Conservation (phyloP, 306 rosid species). For the Citrullus amarus region DNA sequence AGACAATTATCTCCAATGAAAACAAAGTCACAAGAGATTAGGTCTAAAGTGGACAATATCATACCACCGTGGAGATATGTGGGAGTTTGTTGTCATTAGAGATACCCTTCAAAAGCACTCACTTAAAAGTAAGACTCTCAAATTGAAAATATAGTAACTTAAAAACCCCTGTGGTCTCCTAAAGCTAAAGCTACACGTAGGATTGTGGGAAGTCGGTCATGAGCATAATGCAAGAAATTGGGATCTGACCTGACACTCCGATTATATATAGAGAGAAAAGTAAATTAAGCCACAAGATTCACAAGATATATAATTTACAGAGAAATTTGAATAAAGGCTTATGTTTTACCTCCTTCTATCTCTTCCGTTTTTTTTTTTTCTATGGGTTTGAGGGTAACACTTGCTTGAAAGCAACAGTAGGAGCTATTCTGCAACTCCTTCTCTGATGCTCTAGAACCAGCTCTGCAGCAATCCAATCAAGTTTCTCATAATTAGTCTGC, state of each 20-base stretch:
- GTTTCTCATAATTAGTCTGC: slow-evolving; percentile 74
- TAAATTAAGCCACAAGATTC: background rate
- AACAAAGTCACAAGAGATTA: no score
- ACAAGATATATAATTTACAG: background rate
- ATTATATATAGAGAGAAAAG: background rate
- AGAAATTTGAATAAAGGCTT: background rate
- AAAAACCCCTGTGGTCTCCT: background rate
- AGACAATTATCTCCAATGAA: no score
- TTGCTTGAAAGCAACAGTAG: slow-evolving; percentile 99
- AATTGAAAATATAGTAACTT: background rate
- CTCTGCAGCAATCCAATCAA: slow-evolving; percentile 96
- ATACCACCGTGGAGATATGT: no score
- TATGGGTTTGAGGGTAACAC: slow-evolving; percentile 49
- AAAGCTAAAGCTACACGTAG: background rate
- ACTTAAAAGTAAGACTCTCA: background rate
- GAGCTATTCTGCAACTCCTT: slow-evolving; percentile 99
- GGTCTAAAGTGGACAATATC: no score
- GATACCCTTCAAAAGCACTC: background rate
- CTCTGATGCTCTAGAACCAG: slow-evolving; percentile 95
- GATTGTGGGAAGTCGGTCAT: background rate
- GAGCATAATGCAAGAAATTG: background rate
- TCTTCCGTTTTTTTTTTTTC: slow-evolving; percentile 1
- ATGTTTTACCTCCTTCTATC: background rate
- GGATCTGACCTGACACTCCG: background rate
- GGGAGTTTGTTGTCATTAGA: no score